Conservation (phyloP, 2,329 filamentous ascomycete genomes). For the Curvularia eragrostidis region DNA sequence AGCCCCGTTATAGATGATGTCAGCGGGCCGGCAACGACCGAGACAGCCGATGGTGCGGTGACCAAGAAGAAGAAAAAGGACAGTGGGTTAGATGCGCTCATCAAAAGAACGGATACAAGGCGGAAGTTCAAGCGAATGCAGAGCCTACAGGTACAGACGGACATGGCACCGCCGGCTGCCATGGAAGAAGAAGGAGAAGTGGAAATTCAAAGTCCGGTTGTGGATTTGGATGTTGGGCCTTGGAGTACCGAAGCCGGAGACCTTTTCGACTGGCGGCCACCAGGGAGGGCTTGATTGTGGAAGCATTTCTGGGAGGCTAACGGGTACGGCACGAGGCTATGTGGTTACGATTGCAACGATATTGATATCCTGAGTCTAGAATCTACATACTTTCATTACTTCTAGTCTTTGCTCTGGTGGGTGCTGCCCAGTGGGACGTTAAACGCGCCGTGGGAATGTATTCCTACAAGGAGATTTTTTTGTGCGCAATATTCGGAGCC, state of each 20-base stretch:
- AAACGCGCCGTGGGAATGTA: too few species aligned
- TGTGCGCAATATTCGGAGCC: not conserved
- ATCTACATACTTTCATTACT: not conserved
- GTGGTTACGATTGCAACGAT: constrained; percentile 7
- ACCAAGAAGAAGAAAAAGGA: constrained; percentile 21
- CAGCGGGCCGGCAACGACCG: constrained; percentile 2
- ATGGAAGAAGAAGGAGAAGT: constrained; percentile 23
- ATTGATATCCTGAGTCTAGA: constrained; percentile 8
- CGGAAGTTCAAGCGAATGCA: constrained; percentile 37
- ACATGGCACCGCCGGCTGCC: constrained; percentile 12
- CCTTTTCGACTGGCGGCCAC: constrained; percentile 67
- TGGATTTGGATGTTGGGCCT: constrained; percentile 64
- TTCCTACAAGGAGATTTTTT: not conserved
- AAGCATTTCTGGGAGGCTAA: not conserved
- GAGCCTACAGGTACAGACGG: constrained; percentile 38
- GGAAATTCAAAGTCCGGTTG: constrained; percentile 48
- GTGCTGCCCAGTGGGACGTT: not conserved
- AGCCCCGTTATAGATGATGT: not conserved
- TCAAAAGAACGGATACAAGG: constrained; percentile 43
- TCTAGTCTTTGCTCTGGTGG: too few species aligned
- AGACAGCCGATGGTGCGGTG: not conserved
- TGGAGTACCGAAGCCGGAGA: constrained; percentile 75
- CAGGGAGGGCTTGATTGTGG: constrained; percentile 8
- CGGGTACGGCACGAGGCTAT: not conserved
- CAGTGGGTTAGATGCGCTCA: constrained; percentile 34